Conservation (phyloP, 805 yeast genomes). For the Jamesozyma lodderae region DNA sequence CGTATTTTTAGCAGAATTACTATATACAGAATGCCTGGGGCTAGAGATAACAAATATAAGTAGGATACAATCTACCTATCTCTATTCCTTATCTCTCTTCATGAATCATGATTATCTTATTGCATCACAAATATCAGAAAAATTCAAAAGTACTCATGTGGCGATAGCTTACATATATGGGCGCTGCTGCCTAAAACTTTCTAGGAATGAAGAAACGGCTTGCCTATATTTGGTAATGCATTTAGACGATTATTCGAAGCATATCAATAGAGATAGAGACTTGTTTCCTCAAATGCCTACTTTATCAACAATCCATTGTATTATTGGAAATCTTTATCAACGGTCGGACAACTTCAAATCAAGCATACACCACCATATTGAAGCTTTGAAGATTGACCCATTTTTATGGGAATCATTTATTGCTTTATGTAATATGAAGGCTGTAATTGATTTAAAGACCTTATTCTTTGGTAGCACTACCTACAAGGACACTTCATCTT, state of each 20-base stretch:
- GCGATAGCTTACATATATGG: slow-evolving; percentile 77
- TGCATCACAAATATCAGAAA: slow-evolving; percentile 40
- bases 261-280: slow-evolving; percentile 1
- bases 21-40: slow-evolving; percentile 46
- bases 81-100: slow-evolving; percentile 59
- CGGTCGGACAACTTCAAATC: slow-evolving; percentile 52
- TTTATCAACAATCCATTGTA: slow-evolving; percentile 53
- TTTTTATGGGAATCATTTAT: slow-evolving; percentile 81
- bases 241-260: slow-evolving; percentile 4
- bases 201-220: slow-evolving; percentile 13
- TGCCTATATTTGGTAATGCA: slow-evolving; percentile 8
- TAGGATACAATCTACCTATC: slow-evolving; percentile 52
- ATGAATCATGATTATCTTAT: slow-evolving; percentile 52
- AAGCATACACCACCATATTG: slow-evolving; percentile 58
- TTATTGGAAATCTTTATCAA: slow-evolving; percentile 61
- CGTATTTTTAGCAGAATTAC: slow-evolving; percentile 76
- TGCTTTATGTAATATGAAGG: slow-evolving; percentile 63
- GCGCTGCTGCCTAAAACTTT: slow-evolving; percentile 36
- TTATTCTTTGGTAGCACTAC: slow-evolving; percentile 7
- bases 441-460: slow-evolving; percentile 40
- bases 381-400: slow-evolving; percentile 66
- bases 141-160: slow-evolving; percentile 40
- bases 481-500: not conserved
- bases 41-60: slow-evolving; percentile 9
- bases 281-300: slow-evolving; percentile 40